Evolutionary conservation across 305 asterid species (phyloP).

Genomic region (Solanum aculeatissimum): DNA sequence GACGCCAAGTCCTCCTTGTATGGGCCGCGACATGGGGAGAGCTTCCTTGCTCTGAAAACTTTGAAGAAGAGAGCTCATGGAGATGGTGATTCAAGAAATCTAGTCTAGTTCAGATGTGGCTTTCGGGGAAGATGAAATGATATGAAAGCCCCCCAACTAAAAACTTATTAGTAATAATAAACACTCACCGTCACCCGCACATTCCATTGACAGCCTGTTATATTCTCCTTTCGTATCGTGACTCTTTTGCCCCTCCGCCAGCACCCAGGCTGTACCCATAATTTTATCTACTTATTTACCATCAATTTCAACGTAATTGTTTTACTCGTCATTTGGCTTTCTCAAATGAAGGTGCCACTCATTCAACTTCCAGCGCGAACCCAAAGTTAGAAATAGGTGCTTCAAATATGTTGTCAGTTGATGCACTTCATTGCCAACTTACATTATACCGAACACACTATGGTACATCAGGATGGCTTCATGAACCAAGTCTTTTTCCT

Average conservation of each 20-base stretch:
- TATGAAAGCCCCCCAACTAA: not conserved
- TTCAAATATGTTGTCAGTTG: not conserved
- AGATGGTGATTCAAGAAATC: not conserved
- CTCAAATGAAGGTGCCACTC: not conserved
- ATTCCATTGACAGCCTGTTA: constrained; percentile 4
- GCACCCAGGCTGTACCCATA: not conserved
- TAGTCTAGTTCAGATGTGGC: not conserved
- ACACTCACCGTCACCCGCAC: not conserved
- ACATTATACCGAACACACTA: no score
- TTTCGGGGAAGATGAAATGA: not conserved
- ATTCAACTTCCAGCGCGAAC: not conserved
- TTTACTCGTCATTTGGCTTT: not conserved
- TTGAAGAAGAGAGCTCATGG: constrained; percentile 43
- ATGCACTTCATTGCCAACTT: no score
- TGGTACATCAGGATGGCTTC: not conserved
- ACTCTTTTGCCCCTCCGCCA: not conserved
- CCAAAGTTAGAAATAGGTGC: not conserved
- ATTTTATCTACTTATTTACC: not conserved
- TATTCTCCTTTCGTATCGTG: not conserved
- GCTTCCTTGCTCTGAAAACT: constrained; percentile 37
- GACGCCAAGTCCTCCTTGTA: constrained; percentile 15
- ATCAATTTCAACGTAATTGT: no score
- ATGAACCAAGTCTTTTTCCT: not conserved
- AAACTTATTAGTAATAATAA: no score
- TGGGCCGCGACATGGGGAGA: constrained; percentile 45